Base-by-base conservation (phyloP, 2,329 filamentous ascomycete species). In the Exophiala alcalophila region DNA sequence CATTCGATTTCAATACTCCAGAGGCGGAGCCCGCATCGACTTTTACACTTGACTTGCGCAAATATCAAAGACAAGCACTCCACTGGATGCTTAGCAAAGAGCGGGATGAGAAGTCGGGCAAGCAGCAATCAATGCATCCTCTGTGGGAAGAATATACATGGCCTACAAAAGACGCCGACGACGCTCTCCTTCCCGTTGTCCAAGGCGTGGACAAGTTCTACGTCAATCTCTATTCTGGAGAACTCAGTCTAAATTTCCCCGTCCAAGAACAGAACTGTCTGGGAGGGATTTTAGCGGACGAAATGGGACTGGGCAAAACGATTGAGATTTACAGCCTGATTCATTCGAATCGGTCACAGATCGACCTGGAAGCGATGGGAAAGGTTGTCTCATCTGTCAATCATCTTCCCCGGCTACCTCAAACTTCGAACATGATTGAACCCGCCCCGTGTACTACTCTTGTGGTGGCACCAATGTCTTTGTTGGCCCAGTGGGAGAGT, bases 21-120 rank as follows among this genome's bases (percentile, higher is more conserved):
- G 83, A 88, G 62, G 83, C 87, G 7, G 84, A 95, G 56, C 91
- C 92, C 7, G 80, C 85, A 4, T 74, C 83, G 6, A 87, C 81
- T 0, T 98, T 98, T 63, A 74, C 76, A 4, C 82, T 98, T 81
- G 74, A 81, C 25, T 71, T 98, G 19, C 81, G 92, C 3, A 88
- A 87, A 37, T 98, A 98, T 56, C 92, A 98, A 62, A 95, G 89
- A 59, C 92, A 98, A 64, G 89, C 92, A 1, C 68, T 98, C 4
- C 74, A 96, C 60, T 98, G 92, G 92, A 96, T 98, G 89, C 74
- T 97, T 51, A 77, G 82, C 4, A 97, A 97, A 62, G 92, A 98
- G 62, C 91, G 81, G 57, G 81, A 94, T 51, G 76, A 85, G 49
- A 82, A 80, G 53, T 76, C 79, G 8, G 76, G 80, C 25, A 79